Percentiles rank a stretch among this genome's conserved stretches.
These are phyloP conservation scores for Geotrichum restrictum DNA, from an alignment of 1,139 yeast genomes.

Conservation along the genomic window DNA sequence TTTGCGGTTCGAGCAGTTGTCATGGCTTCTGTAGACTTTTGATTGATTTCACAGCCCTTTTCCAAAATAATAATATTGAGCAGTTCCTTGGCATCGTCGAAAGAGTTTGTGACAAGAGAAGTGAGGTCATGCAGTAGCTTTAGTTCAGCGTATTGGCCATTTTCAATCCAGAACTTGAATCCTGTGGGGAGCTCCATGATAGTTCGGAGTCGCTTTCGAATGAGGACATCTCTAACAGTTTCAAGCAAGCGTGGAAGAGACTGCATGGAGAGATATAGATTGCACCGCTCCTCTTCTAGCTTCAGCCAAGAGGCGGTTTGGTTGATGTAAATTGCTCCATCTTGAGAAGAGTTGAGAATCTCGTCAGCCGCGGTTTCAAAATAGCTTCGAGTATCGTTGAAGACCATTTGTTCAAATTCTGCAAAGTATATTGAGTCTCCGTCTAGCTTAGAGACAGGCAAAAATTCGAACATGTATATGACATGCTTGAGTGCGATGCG, in stretches of 20 bases:
- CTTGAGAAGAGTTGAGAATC: constrained; percentile 38
- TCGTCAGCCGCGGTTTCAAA: constrained; percentile 50
- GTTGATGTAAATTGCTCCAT: constrained; percentile 56
- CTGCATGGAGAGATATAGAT: constrained; percentile 46
- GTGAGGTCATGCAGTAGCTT: constrained; percentile 50
- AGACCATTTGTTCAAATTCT: constrained; percentile 63
- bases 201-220: constrained; percentile 55
- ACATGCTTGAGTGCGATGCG: constrained; percentile 57
- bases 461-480: constrained; percentile 68
- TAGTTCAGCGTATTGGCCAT: constrained; percentile 43
- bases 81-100: constrained; percentile 49
- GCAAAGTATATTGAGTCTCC: constrained; percentile 52
- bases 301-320: constrained; percentile 50
- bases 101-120: constrained; percentile 51
- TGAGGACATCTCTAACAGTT: constrained; percentile 59
- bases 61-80: constrained; percentile 48
- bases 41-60: constrained; percentile 43
- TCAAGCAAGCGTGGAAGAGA: constrained; percentile 54
- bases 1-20: constrained; percentile 26
- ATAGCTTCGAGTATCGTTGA: constrained; percentile 53
- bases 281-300: constrained; percentile 58
- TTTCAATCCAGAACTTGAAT: constrained; percentile 51
- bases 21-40: constrained; percentile 24
- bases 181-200: constrained; percentile 55
- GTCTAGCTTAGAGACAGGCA: constrained; percentile 41